These are phyloP conservation scores for Agaricus blazei DNA, from an alignment of 768 basidiomycete genomes.

Conservation along the genomic window DNA sequence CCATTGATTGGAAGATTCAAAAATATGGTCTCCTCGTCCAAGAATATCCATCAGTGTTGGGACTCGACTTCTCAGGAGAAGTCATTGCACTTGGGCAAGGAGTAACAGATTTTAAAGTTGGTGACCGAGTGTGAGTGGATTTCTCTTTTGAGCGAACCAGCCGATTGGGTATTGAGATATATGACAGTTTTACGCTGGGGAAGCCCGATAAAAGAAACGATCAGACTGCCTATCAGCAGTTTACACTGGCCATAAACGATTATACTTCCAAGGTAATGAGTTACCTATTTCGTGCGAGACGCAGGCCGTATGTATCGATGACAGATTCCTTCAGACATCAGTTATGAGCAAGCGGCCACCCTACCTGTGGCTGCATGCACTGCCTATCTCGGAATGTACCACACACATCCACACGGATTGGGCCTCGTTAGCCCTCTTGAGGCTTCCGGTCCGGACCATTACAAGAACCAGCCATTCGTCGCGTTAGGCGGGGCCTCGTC, in stretches of 20 bases:
- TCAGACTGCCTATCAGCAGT: constrained; percentile 39
- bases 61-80: constrained; percentile 46
- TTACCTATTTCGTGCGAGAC: constrained; percentile 2
- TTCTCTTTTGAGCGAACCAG: neutral
- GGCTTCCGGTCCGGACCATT: constrained; percentile 30
- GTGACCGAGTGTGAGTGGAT: constrained; percentile 45
- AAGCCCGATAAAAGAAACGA: constrained; percentile 23
- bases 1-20: constrained; percentile 48
- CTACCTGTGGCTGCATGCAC: constrained; percentile 45
- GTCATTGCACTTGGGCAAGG: constrained; percentile 47
- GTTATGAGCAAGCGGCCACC: constrained; percentile 44
- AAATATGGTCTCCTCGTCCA: constrained; percentile 31
- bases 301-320: neutral
- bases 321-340: constrained; percentile 41
- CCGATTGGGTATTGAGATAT: neutral
- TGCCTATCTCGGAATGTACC: constrained; percentile 47
- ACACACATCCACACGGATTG: constrained; percentile 28
- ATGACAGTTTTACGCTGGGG: constrained; percentile 34
- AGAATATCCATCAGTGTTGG: constrained; percentile 40
- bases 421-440: constrained; percentile 36
- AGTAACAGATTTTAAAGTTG: constrained; percentile 42
- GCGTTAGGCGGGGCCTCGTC: constrained; percentile 24
- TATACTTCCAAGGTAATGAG: constrained; percentile 32
- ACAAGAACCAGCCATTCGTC: constrained; percentile 38
- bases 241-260: constrained; percentile 32